Percentiles rank a stretch among this genome's conserved stretches.
These are phyloP conservation scores for Yamadazyma blattariae DNA, from an alignment of 1,139 yeast genomes.

Conservation along the genomic window DNA sequence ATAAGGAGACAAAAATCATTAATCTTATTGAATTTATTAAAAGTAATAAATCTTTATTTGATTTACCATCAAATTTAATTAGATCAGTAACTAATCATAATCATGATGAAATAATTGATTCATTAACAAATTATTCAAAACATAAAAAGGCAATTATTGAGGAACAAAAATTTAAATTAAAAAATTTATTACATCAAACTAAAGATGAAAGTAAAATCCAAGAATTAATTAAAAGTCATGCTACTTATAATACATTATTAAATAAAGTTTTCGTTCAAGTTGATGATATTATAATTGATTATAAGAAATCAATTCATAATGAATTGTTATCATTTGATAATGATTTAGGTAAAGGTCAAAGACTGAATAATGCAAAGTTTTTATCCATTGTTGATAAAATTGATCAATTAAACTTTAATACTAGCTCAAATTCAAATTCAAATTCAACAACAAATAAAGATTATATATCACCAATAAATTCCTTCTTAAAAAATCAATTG, in stretches of 20 bases:
- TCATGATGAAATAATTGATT: conserved; percentile 68
- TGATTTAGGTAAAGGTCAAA: conserved; percentile 16
- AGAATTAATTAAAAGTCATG: conserved; percentile 23
- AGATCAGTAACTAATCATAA: conserved; percentile 56
- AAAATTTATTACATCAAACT: conserved; percentile 12
- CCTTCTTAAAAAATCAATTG: conserved; percentile 37
- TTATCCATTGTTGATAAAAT: conserved; percentile 40
- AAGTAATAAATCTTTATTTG: conserved; percentile 61
- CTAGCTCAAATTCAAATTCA: background rate
- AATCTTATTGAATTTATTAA: conserved; percentile 63
- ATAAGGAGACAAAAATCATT: conserved; percentile 57
- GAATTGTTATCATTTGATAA: conserved; percentile 47
- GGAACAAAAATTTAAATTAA: conserved; percentile 16
- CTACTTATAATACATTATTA: conserved; percentile 38
- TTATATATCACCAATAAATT: conserved; percentile 29
- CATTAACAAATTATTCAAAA: conserved; percentile 57
- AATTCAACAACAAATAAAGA: background rate
- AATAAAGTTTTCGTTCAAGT: conserved; percentile 63
- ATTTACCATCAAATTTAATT: conserved; percentile 63
- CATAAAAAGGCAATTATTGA: conserved; percentile 22
- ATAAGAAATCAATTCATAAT: conserved; percentile 62
- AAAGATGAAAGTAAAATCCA: conserved; percentile 14
- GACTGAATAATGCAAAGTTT: conserved; percentile 25
- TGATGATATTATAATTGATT: conserved; percentile 59
- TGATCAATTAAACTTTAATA: conserved; percentile 27